phyloP scores from a whole-genome alignment of 148 eudicot genomes.

The Camellia granthamiana region DNA sequence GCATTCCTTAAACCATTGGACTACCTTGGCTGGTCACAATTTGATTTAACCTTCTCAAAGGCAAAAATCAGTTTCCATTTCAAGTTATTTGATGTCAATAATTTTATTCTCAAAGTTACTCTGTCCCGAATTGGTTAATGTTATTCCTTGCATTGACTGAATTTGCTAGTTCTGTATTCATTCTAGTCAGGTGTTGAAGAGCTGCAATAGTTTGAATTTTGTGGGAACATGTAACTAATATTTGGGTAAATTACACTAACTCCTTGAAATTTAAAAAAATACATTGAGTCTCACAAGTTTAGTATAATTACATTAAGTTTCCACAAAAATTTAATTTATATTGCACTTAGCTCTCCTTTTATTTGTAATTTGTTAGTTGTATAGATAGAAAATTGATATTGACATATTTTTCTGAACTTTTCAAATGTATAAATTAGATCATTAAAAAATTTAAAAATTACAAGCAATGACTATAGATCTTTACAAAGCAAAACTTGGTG shows the following conservation, averaged over 20 bases:
- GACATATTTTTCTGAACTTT: too few species aligned
- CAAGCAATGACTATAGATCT: constrained; percentile 5
- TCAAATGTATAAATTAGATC: neutral
- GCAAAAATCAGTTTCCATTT: neutral
- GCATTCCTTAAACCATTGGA: too few species aligned
- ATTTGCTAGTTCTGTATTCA: neutral
- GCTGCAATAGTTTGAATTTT: neutral
- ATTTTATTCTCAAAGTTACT: neutral
- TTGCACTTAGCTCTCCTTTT: too few species aligned
- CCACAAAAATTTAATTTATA: too few species aligned
- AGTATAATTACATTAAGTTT: too few species aligned
- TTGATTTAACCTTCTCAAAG: neutral
- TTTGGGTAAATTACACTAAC: too few species aligned
- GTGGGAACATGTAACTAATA: neutral
- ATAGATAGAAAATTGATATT: too few species aligned
- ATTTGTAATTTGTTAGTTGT: too few species aligned
- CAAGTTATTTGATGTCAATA: neutral
- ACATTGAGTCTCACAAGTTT: too few species aligned
- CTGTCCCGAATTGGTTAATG: neutral
- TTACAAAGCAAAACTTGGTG: neutral
- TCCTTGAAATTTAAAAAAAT: too few species aligned
- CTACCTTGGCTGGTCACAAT: neutral
- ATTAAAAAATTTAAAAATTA: neutral
- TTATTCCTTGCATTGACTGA: neutral
- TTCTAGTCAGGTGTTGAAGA: neutral